These are phyloP conservation scores for Coffea eugenioides DNA, from an alignment of 257 asterid species.

Conservation along the genomic window DNA sequence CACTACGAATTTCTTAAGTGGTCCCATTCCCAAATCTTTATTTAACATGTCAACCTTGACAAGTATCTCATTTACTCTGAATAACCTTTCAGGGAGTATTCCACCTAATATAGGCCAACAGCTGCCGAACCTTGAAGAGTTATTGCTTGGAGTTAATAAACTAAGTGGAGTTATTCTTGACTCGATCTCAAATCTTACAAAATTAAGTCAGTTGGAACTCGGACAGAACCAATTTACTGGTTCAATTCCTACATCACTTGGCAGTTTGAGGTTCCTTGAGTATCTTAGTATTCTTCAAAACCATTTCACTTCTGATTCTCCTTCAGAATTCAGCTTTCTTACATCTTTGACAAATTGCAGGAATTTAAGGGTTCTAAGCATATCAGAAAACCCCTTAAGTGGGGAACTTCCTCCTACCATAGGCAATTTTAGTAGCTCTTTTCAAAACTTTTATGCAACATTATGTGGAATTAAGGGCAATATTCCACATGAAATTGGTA, in stretches of 20 bases:
- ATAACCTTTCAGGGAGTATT: slow-evolving; percentile 12
- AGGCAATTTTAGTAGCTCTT: background rate
- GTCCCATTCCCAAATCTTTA: background rate
- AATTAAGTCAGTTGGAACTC: background rate
- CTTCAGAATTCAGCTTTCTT: background rate
- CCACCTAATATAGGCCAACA: background rate
- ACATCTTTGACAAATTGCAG: background rate
- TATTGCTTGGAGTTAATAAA: background rate
- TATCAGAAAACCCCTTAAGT: background rate
- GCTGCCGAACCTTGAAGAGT: background rate
- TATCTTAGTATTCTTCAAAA: accelerated
- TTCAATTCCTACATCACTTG: slow-evolving; percentile 2
- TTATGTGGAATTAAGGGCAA: background rate
- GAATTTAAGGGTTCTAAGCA: background rate
- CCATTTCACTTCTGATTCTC: background rate
- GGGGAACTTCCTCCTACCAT: background rate
- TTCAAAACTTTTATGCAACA: accelerated
- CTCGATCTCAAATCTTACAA: slow-evolving; percentile 3
- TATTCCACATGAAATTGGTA: slow-evolving; percentile 11
- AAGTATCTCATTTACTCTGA: accelerated
- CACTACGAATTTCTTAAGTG: background rate
- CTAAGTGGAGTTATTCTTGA: background rate
- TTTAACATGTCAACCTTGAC: background rate
- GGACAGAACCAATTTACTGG: background rate
- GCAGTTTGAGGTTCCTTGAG: background rate